Evolutionary conservation across 1,139 yeast genomes (phyloP), one percentile per base, ranked within the genome.

Genomic region (Pichia sp.): DNA sequence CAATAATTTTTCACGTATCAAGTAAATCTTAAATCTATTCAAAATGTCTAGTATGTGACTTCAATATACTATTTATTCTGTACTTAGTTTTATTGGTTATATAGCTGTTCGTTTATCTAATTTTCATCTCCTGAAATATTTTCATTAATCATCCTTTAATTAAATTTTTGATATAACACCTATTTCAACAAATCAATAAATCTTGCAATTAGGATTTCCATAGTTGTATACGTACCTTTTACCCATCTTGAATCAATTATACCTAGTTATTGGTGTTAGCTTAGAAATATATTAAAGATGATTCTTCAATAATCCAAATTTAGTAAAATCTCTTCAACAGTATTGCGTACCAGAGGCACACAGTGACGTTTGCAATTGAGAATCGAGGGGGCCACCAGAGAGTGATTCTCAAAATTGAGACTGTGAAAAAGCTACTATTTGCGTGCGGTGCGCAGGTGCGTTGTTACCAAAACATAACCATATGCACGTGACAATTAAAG

Each of bases 201-300:
- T 10, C 25, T 11, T 14, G 16, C 25, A 14, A 10, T 18, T 22
- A 22, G 22, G 5, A 3, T 2, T 6, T 39, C 11, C 18, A 22
- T 25, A 16, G 42, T 25, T 28, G 34, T 25, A 50, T 53, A 75
- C 84, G 74, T 80, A 83, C 87, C 87, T 81, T 81, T 83, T 83
- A 83, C 88, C 89, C 89, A 83, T 83, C 76, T 80, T 76, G 72
- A 69, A 69, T 70, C 65, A 67, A 65, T 69, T 49, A 54, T 52
- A 39, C 53, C 52, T 51, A 53, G 56, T 53, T 19, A 38, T 44
- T 46, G 51, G 29, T 41, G 61, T 60, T 41, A 57, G 57, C 44
- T 41, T 30, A 29, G 14, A 38, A 22, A 25, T 30, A 22, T 19
- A 11, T 11, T 14, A 47, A 25, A 36, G 10, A 36, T 11, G 22